These are phyloP conservation scores for Carnegiea gigantea DNA, from an alignment of 179 eudicot species.

Conservation along the genomic window DNA sequence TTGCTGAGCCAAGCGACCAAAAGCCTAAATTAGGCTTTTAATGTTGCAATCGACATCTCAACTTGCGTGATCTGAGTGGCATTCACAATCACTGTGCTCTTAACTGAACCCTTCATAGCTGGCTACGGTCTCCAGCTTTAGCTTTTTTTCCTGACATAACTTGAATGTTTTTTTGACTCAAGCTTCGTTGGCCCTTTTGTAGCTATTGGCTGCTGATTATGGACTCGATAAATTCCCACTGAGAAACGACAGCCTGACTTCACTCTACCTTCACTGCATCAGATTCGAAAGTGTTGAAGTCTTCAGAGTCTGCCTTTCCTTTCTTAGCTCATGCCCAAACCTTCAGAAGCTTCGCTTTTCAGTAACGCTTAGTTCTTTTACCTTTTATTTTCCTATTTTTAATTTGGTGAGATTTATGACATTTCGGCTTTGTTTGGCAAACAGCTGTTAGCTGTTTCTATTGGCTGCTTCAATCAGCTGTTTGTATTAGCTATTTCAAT, in stretches of 20 bases:
- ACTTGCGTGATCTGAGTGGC: no score
- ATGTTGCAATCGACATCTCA: no score
- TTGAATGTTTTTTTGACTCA: neutral
- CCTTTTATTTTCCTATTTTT: neutral
- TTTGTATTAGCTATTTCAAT: no score
- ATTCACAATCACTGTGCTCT: neutral
- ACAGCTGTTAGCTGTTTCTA: no score
- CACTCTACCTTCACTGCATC: neutral
- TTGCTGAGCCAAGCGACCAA: neutral
- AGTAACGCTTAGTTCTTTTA: slow-evolving; percentile 5
- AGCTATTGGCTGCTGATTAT: slow-evolving; percentile 16
- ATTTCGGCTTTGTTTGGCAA: no score
- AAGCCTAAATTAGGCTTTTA: no score
- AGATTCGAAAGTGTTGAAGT: slow-evolving; percentile 9
- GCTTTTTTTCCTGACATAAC: neutral
- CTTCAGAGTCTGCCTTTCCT: slow-evolving; percentile 7
- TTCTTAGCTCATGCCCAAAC: slow-evolving; percentile 10
- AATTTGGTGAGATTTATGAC: neutral
- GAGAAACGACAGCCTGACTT: slow-evolving; percentile 1
- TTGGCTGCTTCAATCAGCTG: no score
- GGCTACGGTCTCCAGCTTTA: neutral
- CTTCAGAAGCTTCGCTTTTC: neutral
- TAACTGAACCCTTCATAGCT: neutral
- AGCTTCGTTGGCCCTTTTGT: neutral
- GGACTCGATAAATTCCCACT: slow-evolving; percentile 2